Percentiles rank a stretch among this genome's conserved stretches.
These are phyloP conservation scores for Spiromastix sp. DNA, from an alignment of 2,329 filamentous ascomycete genomes.

Conservation along the genomic window DNA sequence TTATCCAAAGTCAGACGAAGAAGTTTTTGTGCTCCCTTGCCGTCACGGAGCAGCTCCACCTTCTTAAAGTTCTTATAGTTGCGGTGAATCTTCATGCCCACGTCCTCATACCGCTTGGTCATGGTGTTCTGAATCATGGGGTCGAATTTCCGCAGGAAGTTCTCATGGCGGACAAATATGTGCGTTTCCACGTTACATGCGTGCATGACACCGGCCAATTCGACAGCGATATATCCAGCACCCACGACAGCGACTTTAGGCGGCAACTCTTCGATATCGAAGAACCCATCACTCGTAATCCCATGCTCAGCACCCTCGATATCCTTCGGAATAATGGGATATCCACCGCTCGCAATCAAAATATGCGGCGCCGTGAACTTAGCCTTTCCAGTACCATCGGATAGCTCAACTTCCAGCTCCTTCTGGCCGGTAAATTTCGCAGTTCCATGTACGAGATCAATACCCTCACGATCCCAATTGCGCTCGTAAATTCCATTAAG, in stretches of 20 bases:
- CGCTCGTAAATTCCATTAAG: constrained; percentile 40
- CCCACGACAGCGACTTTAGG: constrained; percentile 41
- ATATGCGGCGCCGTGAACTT: constrained; percentile 38
- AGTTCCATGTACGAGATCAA: constrained; percentile 40
- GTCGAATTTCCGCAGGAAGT: constrained; percentile 41
- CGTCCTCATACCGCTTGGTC: constrained; percentile 40
- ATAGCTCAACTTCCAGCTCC: constrained; percentile 33
- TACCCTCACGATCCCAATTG: constrained; percentile 41
- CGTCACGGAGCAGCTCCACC: constrained; percentile 34
- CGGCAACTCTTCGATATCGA: constrained; percentile 40
- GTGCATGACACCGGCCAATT: constrained; percentile 41
- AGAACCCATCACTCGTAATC: constrained; percentile 43
- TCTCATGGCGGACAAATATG: constrained; percentile 40
- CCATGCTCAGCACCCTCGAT: constrained; percentile 39
- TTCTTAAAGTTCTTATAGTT: constrained; percentile 38
- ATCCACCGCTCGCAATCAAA: constrained; percentile 38
- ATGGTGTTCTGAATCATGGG: constrained; percentile 43
- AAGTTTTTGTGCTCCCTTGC: constrained; percentile 37
- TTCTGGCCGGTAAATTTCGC: constrained; percentile 36
- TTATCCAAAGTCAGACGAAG: constrained; percentile 35
- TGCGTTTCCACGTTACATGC: constrained; percentile 40
- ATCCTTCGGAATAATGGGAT: constrained; percentile 32
- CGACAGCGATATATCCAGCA: constrained; percentile 42
- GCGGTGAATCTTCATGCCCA: constrained; percentile 39
- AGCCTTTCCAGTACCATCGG: constrained; percentile 30